Conservation (phyloP, 257 asterid genomes). For the Fraxinus pennsylvanica region DNA sequence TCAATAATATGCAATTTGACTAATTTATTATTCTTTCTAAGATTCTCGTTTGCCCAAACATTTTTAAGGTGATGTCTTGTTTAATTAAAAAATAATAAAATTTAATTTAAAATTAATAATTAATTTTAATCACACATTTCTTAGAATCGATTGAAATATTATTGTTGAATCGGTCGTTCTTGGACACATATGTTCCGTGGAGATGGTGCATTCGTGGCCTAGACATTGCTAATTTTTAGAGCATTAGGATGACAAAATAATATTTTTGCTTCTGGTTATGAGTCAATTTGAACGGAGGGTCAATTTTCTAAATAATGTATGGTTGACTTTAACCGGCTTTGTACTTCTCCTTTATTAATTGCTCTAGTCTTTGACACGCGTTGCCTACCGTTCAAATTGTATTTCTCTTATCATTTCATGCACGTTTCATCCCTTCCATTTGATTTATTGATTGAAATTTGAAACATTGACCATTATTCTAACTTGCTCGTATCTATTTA, state of each 20-base stretch:
- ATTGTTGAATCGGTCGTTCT: not conserved
- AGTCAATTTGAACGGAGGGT: not conserved
- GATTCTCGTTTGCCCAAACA: constrained; percentile 9
- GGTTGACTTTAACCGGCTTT: not conserved
- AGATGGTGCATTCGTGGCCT: not conserved
- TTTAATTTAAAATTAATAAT: too few relatives aligned
- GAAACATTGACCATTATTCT: not conserved
- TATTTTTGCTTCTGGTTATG: too few relatives aligned
- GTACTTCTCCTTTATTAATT: too few relatives aligned
- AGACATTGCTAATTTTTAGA: not conserved
- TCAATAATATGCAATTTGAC: not conserved
- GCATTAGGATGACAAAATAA: too few relatives aligned
- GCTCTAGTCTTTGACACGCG: not conserved
- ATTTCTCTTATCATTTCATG: not conserved
- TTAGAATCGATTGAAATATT: too few relatives aligned
- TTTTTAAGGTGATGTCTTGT: too few relatives aligned
- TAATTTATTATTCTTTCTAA: constrained; percentile 3
- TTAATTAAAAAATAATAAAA: too few relatives aligned
- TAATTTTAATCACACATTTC: too few relatives aligned
- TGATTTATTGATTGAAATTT: not conserved
- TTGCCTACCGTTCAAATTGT: not conserved
- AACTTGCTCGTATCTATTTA: too few relatives aligned
- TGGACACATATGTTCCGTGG: not conserved
- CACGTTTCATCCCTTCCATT: not conserved
- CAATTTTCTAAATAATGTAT: not conserved